A percentile compares a stretch with the other conserved stretches of the same genome.
These are phyloP conservation scores for Rutidosis leptorrhynchoides DNA, from an alignment of 129 eudicot genomes.

Conservation along the genomic window DNA sequence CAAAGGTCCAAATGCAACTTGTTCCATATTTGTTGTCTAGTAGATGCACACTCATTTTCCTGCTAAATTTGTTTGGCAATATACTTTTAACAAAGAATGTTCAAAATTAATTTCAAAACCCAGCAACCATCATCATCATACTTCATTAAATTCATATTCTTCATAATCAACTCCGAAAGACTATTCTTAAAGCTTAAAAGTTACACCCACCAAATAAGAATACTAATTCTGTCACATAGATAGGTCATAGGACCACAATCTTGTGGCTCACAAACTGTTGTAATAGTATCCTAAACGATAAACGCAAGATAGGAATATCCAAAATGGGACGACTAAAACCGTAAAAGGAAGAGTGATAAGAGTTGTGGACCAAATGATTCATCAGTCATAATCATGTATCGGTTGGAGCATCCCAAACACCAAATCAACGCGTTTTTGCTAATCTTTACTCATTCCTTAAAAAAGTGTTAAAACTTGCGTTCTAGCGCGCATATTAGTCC, in stretches of 20 bases:
- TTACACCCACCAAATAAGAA: constrained; percentile 30
- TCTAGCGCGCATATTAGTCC: constrained; percentile 23
- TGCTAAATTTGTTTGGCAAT: too few species aligned
- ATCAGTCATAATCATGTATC: constrained; percentile 18
- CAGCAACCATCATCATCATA: too few species aligned
- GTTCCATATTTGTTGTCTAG: too few species aligned
- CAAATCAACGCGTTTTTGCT: constrained; percentile 20
- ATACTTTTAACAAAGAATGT: too few species aligned
- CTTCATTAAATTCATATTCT: too few species aligned
- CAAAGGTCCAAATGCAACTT: too few species aligned
- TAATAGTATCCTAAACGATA: constrained; percentile 12
- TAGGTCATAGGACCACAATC: constrained; percentile 35
- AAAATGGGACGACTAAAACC: constrained; percentile 26
- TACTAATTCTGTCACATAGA: constrained; percentile 24
- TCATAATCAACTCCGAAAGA: too few species aligned
- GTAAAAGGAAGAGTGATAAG: constrained; percentile 11
- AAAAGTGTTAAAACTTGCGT: not conserved
- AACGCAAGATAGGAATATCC: constrained; percentile 16
- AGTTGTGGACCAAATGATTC: constrained; percentile 23
- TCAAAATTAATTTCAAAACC: too few species aligned
- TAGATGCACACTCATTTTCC: too few species aligned
- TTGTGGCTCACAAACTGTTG: constrained; percentile 17
- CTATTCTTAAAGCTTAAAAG: too few species aligned
- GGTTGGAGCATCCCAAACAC: constrained; percentile 26
- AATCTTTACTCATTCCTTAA: not conserved